A percentile compares a stretch with the other conserved stretches of the same genome.
phyloP scores from a whole-genome alignment of 176 grass and related monocot genomes.

The Paspalum vaginatum region DNA sequence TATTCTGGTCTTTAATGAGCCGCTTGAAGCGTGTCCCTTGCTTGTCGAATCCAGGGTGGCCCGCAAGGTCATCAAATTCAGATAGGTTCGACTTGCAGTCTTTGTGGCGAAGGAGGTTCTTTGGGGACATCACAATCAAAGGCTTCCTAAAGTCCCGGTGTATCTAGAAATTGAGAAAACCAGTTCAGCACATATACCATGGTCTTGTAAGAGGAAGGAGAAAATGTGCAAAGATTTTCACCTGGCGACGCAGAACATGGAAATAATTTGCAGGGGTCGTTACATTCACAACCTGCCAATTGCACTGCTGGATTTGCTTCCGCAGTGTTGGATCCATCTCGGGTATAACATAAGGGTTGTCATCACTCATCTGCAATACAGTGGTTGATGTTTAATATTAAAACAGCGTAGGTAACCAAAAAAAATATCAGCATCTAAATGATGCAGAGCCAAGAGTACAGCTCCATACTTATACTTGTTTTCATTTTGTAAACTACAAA shows the following conservation, averaged over 20 bases:
- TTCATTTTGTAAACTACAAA: not conserved
- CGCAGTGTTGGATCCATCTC: slow-evolving; percentile 95
- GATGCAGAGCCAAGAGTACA: not conserved
- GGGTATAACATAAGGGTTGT: slow-evolving; percentile 90
- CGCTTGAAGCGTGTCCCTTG: slow-evolving; percentile 98
- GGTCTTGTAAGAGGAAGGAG: not conserved
- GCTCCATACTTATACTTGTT: not conserved
- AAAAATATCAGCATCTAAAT: slow-evolving; percentile 18
- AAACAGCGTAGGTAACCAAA: slow-evolving; percentile 13
- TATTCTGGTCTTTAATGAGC: slow-evolving; percentile 85
- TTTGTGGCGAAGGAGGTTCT: slow-evolving; percentile 94
- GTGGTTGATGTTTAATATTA: slow-evolving; percentile 5
- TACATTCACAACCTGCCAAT: slow-evolving; percentile 98
- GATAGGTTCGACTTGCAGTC: slow-evolving; percentile 96
- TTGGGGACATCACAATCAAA: slow-evolving; percentile 91
- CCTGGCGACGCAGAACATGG: slow-evolving; percentile 89
- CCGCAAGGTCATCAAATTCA: slow-evolving; percentile 93
- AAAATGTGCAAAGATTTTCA: slow-evolving; percentile 34
- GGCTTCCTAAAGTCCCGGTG: slow-evolving; percentile 96
- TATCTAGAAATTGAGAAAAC: slow-evolving; percentile 59
- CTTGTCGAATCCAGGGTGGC: slow-evolving; percentile 93
- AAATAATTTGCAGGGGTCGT: slow-evolving; percentile 99
- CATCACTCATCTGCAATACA: slow-evolving; percentile 96
- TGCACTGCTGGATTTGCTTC: slow-evolving; percentile 96
- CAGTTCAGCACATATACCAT: slow-evolving; percentile 35